A percentile compares a stretch with the other conserved stretches of the same genome.
Evolutionary conservation across 2,329 filamentous ascomycete species (phyloP).

Genomic region (Penicillium sp.): DNA sequence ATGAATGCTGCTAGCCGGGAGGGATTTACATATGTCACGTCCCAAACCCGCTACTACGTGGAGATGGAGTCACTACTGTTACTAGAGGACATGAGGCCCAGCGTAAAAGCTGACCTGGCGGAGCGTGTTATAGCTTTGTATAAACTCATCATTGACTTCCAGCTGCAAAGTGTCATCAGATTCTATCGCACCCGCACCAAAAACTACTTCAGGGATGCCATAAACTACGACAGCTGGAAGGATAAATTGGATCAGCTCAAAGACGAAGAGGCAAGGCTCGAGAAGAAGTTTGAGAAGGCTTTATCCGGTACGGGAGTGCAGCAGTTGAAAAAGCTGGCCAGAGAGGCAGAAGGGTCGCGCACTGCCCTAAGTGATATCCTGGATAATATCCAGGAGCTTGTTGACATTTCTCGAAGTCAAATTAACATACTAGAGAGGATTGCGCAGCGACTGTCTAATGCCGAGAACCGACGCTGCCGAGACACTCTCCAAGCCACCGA

Average conservation of each 20-base stretch:
- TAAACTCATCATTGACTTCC: slow-evolving; percentile 40
- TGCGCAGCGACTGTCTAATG: background rate
- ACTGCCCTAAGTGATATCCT: background rate
- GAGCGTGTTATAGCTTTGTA: slow-evolving; percentile 30
- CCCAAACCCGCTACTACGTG: slow-evolving; percentile 38
- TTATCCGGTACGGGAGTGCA: no score
- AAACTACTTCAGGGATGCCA: slow-evolving; percentile 4
- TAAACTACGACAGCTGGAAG: slow-evolving; percentile 9
- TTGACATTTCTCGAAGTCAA: background rate
- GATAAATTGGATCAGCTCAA: background rate
- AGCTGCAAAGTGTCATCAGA: slow-evolving; percentile 38
- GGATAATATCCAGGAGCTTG: background rate
- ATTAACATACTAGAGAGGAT: no score
- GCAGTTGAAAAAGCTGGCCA: background rate
- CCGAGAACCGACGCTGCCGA: background rate
- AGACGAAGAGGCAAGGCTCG: background rate
- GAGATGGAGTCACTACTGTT: slow-evolving; percentile 33
- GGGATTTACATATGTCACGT: slow-evolving; percentile 41
- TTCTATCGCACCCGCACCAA: slow-evolving; percentile 28
- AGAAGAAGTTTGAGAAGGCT: background rate
- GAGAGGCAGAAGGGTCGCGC: background rate
- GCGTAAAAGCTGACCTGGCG: slow-evolving; percentile 21
- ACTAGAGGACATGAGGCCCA: slow-evolving; percentile 3
- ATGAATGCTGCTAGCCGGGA: slow-evolving; percentile 35
- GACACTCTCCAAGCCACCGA: slow-evolving; percentile 5